Base-by-base conservation (phyloP, 768 basidiomycete species). In the Collybia mongolica region DNA sequence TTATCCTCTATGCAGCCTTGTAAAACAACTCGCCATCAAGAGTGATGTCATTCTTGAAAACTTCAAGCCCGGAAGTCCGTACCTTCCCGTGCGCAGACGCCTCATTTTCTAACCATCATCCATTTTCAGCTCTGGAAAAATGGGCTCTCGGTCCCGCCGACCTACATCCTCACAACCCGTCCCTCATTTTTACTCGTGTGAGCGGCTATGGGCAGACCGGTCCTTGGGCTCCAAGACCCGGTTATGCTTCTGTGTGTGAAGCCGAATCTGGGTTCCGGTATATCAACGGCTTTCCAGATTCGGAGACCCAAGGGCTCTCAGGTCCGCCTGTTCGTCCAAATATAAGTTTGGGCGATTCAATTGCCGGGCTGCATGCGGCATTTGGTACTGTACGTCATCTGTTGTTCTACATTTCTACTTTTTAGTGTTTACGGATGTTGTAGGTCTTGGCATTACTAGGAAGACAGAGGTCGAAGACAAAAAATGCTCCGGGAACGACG, bases 141-240 rank as follows among this genome's bases (percentile, higher is more conserved):
- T 87, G 86, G 84, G 72, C 72, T 1, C 69, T 88, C 29, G 83
- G 83, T 5, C 84, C 84, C 2, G 66, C 66, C 9, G 73, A 75
- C 47, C 61, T 88, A 3, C 80, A 79, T 18, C 83, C 81, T n/a
- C 81, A 83, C 53, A 95, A 96, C 58, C 88, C 92, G 0, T 85
- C 83, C 46, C 77, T 98, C 50, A 90, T 98, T 59, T 94, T 91
- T 62, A 96, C 93, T 6, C 91, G 94, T 54, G 83, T 88, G 18
- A 85, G 84, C 54, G 86, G 86, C 6, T 88, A 86, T 55, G 86
- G 86, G 2, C 86, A 88, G 58, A 86, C 83, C 0, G 86, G 86
- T 1, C 85, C 86, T 18, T 88, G 85, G 86, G 75, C 82, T 0
- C 74, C 79, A 17, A 77, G 84, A 9, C 84, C 85, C 5, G 85